Base-by-base conservation (phyloP, 148 eudicot genomes). In the Rhododendron simsii region DNA sequence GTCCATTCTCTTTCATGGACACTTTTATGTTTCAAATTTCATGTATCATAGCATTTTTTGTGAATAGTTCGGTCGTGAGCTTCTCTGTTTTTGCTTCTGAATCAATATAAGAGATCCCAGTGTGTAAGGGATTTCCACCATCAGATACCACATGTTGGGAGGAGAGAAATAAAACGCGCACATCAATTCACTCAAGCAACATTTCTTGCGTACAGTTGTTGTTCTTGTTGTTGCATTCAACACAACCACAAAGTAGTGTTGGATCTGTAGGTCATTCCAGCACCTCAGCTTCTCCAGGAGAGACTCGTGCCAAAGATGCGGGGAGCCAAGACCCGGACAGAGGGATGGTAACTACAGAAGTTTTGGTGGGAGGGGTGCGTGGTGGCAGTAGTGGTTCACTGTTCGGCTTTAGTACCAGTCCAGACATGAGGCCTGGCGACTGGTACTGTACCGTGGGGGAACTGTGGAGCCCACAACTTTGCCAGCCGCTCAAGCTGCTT, bases 401-500 rank as follows among this genome's bases (percentile, higher is more conserved):
- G 11, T 95, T 91, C 79, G 93, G 95, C 0, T 91, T 92, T 45
- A 57, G 76, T 13, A 71, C 95, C 0, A 95, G 99, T 23, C 99
- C 99, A 0, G 99, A 97, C 79, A 98, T 97, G 10, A 93, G 99
- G 92, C 99, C 99, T 67, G 98, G 99, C 0, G 98, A 97, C 89
- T 97, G 99, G 99, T 97, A 97, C 90, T 97, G 99, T 85, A 45
- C 87, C 18, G 81, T 95, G 28, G 96, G n/a, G 94, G 13, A 94
- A 94, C 87, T 97, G 99, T 51, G 99, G 98, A 4, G 96, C 98
- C 76, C 99, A 97, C 84, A 97, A 97, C 92, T 97, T 97, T 73
- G 99, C 99, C 2, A 95, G 94, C 86, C 94, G 99, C 84, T 95
- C 98, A 28, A 97, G 93, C 90, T 97, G 99, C 92, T 97, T 97